Conservation (phyloP, 2,329 filamentous ascomycete species). For the Ceratocystis destructans region DNA sequence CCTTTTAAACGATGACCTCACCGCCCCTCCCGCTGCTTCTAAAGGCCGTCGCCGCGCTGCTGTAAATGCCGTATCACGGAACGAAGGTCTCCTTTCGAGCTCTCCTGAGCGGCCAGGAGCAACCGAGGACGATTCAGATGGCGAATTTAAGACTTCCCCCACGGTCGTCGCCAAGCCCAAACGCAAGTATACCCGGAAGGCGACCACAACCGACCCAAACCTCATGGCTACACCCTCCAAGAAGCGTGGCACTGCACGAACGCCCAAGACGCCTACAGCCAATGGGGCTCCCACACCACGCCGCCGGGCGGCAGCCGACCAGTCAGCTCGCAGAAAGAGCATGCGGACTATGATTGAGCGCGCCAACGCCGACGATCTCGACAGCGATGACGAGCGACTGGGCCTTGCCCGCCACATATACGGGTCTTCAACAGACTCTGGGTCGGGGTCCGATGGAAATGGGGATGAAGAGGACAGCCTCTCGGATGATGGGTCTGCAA, state of each 20-base stretch:
- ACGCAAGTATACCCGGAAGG: constrained; percentile 13
- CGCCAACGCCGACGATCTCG: constrained; percentile 47
- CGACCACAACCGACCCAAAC: constrained; percentile 12
- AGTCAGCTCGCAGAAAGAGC: constrained; percentile 77
- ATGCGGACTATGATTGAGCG: constrained; percentile 62
- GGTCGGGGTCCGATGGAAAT: constrained; percentile 30
- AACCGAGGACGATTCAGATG: constrained; percentile 13
- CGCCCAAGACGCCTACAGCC: constrained; percentile 22
- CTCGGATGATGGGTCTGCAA: constrained; percentile 31
- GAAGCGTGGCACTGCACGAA: constrained; percentile 27
- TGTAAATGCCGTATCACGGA: background rate
- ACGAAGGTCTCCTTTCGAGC: constrained; percentile 10
- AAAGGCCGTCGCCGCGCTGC: constrained; percentile 12
- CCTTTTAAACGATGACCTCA: background rate
- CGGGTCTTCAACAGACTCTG: constrained; percentile 26
- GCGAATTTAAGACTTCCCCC: constrained; percentile 10
- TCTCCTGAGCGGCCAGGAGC: constrained; percentile 7
- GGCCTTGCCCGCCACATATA: constrained; percentile 57
- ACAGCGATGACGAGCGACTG: constrained; percentile 60
- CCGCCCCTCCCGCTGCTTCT: constrained; percentile 3
- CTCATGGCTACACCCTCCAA: constrained; percentile 26
- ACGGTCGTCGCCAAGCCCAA: constrained; percentile 4
- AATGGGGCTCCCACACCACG: constrained; percentile 42
- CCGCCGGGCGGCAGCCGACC: constrained; percentile 57
- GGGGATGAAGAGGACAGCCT: constrained; percentile 27